These are phyloP conservation scores for Paecilomyces fulvus DNA, from an alignment of 2,329 filamentous ascomycete genomes.

Conservation along the genomic window DNA sequence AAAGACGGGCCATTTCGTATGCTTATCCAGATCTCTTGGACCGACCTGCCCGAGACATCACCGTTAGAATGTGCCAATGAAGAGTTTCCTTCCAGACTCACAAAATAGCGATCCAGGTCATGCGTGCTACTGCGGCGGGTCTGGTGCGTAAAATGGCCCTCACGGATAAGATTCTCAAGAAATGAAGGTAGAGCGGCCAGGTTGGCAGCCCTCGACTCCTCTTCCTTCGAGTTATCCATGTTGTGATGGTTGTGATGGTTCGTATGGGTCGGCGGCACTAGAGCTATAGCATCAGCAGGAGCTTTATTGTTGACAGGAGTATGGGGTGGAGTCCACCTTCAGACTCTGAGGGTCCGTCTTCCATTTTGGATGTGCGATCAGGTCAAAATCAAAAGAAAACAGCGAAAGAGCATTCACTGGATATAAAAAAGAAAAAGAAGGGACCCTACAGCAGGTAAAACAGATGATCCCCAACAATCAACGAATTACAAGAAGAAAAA, in stretches of 20 bases:
- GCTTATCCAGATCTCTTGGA: slow-evolving; percentile 61
- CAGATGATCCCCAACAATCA: background rate
- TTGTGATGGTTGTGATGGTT: background rate
- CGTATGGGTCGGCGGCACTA: background rate
- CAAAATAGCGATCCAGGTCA: slow-evolving; percentile 55
- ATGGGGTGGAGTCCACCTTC: background rate
- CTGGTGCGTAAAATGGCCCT: slow-evolving; percentile 5
- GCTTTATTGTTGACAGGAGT: background rate
- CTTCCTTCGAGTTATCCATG: background rate
- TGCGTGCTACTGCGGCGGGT: slow-evolving; percentile 18
- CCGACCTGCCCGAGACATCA: slow-evolving; percentile 17
- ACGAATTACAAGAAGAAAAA: background rate
- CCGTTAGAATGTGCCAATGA: background rate
- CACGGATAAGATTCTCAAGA: slow-evolving; percentile 3
- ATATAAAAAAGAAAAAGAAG: background rate
- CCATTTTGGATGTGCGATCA: background rate
- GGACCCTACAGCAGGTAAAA: background rate
- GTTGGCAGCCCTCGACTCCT: background rate
- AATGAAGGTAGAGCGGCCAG: background rate
- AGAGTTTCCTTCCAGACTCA: slow-evolving; percentile 19
- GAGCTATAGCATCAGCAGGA: background rate
- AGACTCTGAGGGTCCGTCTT: background rate
- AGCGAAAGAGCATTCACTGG: background rate
- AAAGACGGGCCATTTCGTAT: slow-evolving; percentile 70
- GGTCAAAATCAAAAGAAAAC: background rate